These are phyloP conservation scores for Colletotrichum salicis DNA, from an alignment of 2,329 filamentous ascomycete genomes.

Conservation along the genomic window DNA sequence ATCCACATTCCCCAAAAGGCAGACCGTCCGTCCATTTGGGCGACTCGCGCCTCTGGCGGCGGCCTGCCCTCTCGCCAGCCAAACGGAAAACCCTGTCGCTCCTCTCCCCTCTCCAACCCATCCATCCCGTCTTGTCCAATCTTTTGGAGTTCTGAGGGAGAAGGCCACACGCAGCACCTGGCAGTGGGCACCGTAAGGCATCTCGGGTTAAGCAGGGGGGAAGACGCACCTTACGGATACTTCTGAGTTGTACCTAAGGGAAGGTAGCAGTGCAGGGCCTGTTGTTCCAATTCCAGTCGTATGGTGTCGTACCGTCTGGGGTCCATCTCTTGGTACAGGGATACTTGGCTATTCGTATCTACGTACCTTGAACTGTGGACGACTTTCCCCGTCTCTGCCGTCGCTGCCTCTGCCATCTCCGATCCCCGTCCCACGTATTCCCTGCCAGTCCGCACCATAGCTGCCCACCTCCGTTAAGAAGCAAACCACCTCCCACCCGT, in stretches of 20 bases:
- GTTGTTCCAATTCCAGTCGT: slow-evolving; percentile 18
- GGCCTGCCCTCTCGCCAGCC: background rate
- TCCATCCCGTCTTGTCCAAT: background rate
- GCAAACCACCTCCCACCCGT: slow-evolving; percentile 23
- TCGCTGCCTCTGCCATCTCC: slow-evolving; percentile 23
- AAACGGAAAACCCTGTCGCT: slow-evolving; percentile 7
- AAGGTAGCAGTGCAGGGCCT: slow-evolving; percentile 1
- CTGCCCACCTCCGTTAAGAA: slow-evolving; percentile 34
- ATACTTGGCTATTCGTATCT: too few species aligned
- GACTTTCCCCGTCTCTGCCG: background rate
- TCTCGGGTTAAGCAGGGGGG: slow-evolving; percentile 12
- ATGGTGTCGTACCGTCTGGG: background rate
- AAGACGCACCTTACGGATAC: background rate
- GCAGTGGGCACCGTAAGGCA: background rate
- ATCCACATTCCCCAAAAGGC: slow-evolving; percentile 34
- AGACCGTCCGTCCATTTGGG: slow-evolving; percentile 1
- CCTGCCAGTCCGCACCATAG: slow-evolving; percentile 13
- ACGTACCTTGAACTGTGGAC: background rate
- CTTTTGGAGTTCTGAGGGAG: background rate
- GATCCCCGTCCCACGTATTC: slow-evolving; percentile 27
- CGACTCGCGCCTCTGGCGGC: background rate
- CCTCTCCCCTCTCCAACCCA: slow-evolving; percentile 7
- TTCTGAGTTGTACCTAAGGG: background rate
- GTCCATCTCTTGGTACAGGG: background rate
- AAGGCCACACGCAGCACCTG: background rate